These are phyloP conservation scores for Colletotrichum sp. DNA, from an alignment of 2,329 filamentous ascomycete species.

Conservation along the genomic window DNA sequence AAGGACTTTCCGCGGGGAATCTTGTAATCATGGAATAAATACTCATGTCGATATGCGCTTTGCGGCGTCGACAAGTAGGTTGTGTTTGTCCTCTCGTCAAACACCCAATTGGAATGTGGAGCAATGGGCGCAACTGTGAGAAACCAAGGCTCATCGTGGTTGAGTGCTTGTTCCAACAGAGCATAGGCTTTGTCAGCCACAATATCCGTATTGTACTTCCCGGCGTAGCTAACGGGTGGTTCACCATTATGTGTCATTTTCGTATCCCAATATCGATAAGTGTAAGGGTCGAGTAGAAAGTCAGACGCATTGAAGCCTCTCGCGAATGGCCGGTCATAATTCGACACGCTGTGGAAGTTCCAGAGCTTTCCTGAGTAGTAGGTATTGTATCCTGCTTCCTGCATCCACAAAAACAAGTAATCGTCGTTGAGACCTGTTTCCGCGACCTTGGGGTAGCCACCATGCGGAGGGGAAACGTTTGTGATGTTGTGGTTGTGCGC, in stretches of 20 bases:
- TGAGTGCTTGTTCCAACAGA: slow-evolving; percentile 57
- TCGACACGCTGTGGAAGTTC: slow-evolving; percentile 51
- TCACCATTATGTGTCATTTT: slow-evolving; percentile 29
- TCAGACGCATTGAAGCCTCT: slow-evolving; percentile 61
- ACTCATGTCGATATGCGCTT: slow-evolving; percentile 54
- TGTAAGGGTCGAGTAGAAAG: slow-evolving; percentile 68
- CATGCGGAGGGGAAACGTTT: slow-evolving; percentile 12
- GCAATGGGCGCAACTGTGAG: slow-evolving; percentile 51
- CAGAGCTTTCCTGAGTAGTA: slow-evolving; percentile 61
- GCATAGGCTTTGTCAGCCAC: slow-evolving; percentile 54
- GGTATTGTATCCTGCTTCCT: slow-evolving; percentile 54
- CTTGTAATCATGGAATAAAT: slow-evolving; percentile 60
- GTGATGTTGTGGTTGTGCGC: slow-evolving; percentile 33
- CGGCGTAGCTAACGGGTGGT: slow-evolving; percentile 55
- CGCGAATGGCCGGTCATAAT: slow-evolving; percentile 54
- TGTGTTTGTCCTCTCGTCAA: slow-evolving; percentile 48
- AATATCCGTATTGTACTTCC: slow-evolving; percentile 59
- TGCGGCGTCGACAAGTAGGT: slow-evolving; percentile 52
- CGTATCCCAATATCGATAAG: slow-evolving; percentile 71
- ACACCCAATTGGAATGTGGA: neutral
- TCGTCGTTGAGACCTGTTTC: slow-evolving; percentile 51
- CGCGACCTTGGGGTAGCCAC: slow-evolving; percentile 53
- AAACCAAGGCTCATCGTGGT: slow-evolving; percentile 54
- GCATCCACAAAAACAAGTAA: slow-evolving; percentile 56
- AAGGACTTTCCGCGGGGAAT: neutral